Base-by-base conservation (phyloP, 176 grass and related monocot species). In the Panicum miliaceum region DNA sequence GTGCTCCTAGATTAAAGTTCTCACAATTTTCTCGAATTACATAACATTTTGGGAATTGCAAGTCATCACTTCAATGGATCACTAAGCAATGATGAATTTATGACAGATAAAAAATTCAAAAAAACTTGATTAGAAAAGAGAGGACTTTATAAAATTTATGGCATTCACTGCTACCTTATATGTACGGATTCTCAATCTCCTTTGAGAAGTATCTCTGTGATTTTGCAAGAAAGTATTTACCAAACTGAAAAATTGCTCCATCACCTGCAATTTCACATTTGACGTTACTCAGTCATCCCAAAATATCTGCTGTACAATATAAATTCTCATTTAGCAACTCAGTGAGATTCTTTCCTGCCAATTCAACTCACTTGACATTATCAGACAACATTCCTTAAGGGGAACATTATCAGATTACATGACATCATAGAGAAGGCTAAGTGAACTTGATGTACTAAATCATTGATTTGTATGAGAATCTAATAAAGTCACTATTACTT, bases 241-340 rank as follows among this genome's bases (percentile, higher is more conserved):
- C 82, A 98, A 87, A 87, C 89, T 86, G 63, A 98, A 98, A 88
- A 98, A 98, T 87, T 98, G 95, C 79, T 98, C 95, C 95, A 98
- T 98, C 26, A 98, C 95, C 95, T 97, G 85, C 84, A 97, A 59
- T 81, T 52, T 66, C 61, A 76, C 20, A 77, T 36, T 26, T 80
- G 26, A 42, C 52, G 27, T 54, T 71, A 77, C 35, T 68, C 36
- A 71, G 42, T 84, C 18, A 11, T 57, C 26, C 53, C 14, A 25
- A 48, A 40, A 50, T n/a, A 78, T 59, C 61, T 52, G 1, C 64
- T 59, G 32, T 10, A 40, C 4, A 27, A 61, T 71, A 66, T 46
- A 66, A 12, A 74, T 65, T 81, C 0, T 81, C 19, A 56, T 53
- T 16, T 43, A 27, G 48, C 59, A 67, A 74, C 18, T 34, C 45